Evolutionary conservation across 352 stramenopile species (phyloP).

Genomic region (Elongisporangium senticosum): DNA sequence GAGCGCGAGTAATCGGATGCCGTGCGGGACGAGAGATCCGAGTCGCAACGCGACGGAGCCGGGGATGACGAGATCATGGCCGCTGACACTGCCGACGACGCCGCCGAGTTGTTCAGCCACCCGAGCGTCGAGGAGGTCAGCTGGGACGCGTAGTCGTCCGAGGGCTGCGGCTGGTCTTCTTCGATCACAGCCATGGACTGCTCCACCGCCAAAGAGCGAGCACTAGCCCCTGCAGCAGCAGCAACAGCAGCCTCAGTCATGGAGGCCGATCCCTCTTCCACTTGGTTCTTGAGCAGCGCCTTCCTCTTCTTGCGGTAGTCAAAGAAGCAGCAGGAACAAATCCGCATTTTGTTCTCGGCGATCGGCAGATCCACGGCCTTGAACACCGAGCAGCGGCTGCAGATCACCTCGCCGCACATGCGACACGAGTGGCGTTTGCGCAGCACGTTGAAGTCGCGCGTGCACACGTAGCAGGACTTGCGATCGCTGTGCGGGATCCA

Average conservation of each 20-base stretch:
- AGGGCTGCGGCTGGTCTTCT: background rate
- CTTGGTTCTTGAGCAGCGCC: constrained; percentile 6
- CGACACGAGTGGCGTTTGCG: constrained; percentile 74
- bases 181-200: background rate
- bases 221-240: too few relatives aligned
- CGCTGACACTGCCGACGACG: background rate
- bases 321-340: constrained; percentile 72
- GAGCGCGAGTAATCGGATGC: constrained; percentile 28
- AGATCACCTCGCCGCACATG: constrained; percentile 80
- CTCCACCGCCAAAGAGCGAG: background rate
- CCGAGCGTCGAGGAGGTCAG: background rate
- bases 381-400: constrained; percentile 70
- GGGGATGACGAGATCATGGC: constrained; percentile 1
- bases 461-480: constrained; percentile 54
- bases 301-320: constrained; percentile 43
- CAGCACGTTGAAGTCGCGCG: constrained; percentile 62
- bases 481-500: constrained; percentile 48
- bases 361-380: constrained; percentile 55
- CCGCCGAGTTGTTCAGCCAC: background rate
- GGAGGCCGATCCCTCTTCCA: background rate
- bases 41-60: constrained; percentile 20
- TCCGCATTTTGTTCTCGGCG: constrained; percentile 53
- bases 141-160: background rate
- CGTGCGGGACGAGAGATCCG: constrained; percentile 30
- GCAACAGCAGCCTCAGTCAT: background rate